Evolutionary conservation across 1,139 yeast genomes (phyloP).

Genomic region (Nakaseomyces delphensis): DNA sequence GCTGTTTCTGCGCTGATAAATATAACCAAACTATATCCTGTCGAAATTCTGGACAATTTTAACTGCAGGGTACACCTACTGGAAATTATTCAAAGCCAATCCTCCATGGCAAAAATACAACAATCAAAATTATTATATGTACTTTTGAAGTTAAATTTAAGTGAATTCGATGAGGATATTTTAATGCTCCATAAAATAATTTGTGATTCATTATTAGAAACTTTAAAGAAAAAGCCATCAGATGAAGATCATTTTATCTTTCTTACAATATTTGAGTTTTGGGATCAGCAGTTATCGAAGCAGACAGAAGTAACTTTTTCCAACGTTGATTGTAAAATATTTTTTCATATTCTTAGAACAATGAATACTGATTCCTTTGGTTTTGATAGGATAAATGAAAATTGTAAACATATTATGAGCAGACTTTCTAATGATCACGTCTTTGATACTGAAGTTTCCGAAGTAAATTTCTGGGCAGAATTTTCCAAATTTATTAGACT

Average conservation of each 20-base stretch:
- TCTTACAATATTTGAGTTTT: background rate
- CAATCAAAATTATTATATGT: conserved; percentile 4
- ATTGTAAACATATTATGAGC: background rate
- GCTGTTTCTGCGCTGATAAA: conserved; percentile 16
- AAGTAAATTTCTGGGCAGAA: conserved; percentile 15
- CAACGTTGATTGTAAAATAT: background rate
- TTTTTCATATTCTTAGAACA: background rate
- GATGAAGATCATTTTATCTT: background rate
- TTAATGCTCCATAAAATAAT: background rate
- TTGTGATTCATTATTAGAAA: background rate
- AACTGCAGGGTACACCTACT: background rate
- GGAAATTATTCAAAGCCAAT: background rate
- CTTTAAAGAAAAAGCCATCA: background rate
- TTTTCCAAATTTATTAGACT: conserved; percentile 16
- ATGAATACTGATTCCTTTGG: background rate
- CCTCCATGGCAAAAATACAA: background rate
- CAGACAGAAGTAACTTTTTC: background rate
- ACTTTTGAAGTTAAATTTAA: background rate
- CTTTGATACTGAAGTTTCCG: background rate
- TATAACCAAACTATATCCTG: background rate
- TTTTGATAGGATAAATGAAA: background rate
- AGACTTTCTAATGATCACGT: conserved; percentile 6
- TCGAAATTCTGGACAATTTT: background rate
- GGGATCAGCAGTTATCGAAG: background rate
- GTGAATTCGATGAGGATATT: background rate